These are phyloP conservation scores for Urochloa ruziziensis DNA, from an alignment of 176 grass and related monocot genomes.

Conservation along the genomic window DNA sequence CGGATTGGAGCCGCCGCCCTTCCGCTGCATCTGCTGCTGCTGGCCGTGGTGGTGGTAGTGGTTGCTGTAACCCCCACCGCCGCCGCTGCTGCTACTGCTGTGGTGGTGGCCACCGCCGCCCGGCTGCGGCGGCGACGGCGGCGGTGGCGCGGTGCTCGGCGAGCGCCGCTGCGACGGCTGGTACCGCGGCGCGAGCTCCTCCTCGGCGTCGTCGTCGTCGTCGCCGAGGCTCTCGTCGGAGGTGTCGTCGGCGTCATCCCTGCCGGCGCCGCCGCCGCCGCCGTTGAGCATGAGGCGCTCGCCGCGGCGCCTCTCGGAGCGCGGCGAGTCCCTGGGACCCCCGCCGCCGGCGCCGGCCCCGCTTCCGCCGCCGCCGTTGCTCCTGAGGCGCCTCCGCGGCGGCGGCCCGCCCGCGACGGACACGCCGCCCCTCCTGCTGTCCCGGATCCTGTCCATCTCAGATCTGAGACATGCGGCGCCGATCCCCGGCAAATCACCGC, in stretches of 20 bases:
- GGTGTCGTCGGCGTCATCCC: constrained; percentile 72
- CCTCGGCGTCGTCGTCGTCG: constrained; percentile 81
- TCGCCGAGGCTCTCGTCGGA: constrained; percentile 87
- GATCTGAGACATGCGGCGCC: constrained; percentile 56
- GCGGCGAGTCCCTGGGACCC: constrained; percentile 41
- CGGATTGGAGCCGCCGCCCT: constrained; percentile 46
- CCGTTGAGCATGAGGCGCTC: constrained; percentile 67
- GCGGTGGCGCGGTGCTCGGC: constrained; percentile 60
- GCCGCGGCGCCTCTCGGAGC: constrained; percentile 50
- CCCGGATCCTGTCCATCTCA: constrained; percentile 80
- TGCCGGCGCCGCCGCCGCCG: constrained; percentile 28
- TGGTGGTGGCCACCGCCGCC: constrained; percentile 35
- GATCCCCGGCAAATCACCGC: constrained; percentile 44
- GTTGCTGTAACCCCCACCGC: constrained; percentile 58
- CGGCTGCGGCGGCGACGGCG: constrained; percentile 55
- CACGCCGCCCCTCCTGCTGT: constrained; percentile 45
- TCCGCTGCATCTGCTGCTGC: constrained; percentile 60
- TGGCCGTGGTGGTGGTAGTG: constrained; percentile 54
- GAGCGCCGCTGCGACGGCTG: constrained; percentile 39
- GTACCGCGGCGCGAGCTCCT: constrained; percentile 54
- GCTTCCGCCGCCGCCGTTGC: constrained; percentile 45
- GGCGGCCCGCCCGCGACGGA: constrained; percentile 46
- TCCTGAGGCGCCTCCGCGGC: constrained; percentile 49
- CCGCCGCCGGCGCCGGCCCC: constrained; percentile 23
- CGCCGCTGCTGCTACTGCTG: constrained; percentile 54